A percentile compares a stretch with the other conserved stretches of the same genome.
Conservation (phyloP, 306 rosid species). For the Cucumis sativus region DNA sequence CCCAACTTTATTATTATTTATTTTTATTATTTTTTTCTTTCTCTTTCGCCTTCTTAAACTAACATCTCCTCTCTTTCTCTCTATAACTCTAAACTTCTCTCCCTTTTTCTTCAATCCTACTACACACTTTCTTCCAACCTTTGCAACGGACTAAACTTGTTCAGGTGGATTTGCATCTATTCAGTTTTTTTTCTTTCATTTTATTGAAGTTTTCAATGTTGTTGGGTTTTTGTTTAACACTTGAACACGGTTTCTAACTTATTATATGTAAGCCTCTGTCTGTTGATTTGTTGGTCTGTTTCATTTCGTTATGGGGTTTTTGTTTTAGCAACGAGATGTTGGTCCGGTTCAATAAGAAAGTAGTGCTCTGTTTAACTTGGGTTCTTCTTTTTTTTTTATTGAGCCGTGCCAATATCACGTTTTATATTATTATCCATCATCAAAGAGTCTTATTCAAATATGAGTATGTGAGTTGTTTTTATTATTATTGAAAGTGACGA, state of each 20-base stretch:
- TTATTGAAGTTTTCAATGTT: background rate
- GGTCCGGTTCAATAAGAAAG: conserved; percentile 99
- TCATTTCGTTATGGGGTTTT: background rate
- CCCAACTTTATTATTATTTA: background rate
- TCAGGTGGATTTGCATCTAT: background rate
- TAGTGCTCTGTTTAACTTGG: conserved; percentile 24
- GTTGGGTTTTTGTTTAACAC: background rate
- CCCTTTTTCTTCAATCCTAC: background rate
- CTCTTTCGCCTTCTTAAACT: conserved; percentile 9
- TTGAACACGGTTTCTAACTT: background rate
- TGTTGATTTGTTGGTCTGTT: background rate
- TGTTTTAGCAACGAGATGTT: conserved; percentile 57
- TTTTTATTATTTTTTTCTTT: conserved; percentile 16
- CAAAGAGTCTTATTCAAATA: background rate
- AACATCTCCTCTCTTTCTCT: background rate
- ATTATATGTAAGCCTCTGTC: background rate
- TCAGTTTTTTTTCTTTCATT: background rate
- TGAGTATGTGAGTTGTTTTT: background rate
- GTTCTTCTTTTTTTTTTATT: conserved; percentile 68
- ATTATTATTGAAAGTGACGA: background rate
- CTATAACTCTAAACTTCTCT: background rate
- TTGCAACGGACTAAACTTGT: background rate
- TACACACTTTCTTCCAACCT: background rate
- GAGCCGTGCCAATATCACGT: conserved; percentile 99
- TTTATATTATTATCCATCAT: background rate